Base-by-base conservation (phyloP, 257 asterid genomes). In the Ilex asprella region DNA sequence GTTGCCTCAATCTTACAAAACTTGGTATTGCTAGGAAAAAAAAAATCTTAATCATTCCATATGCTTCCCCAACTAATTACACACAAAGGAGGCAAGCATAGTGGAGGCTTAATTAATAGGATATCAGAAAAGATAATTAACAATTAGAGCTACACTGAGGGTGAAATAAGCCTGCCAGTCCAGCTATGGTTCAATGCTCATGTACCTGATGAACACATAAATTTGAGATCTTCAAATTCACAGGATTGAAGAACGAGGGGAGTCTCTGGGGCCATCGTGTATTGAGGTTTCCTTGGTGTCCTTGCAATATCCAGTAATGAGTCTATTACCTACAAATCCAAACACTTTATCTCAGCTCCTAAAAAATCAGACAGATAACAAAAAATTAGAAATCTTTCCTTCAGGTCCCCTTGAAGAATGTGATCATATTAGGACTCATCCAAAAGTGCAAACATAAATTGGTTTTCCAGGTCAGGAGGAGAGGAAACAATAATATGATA, bases 211-310 rank as follows among this genome's bases (percentile, higher is more conserved):
- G 95, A 87, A 65, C 96, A 89, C 71, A 69, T 68, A 75, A 92
- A 92, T 61, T 63, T 70, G 73, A 92, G 88, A 63, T 76, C 91
- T 67, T 85, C 89, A 68, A 92, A 92, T 76, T 89, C 97, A 73
- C 99, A 89, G 31, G 94, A 86, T 68, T 80, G 94, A 81, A 92
- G 97, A 76, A 92, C 95, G 67, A 92, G 74, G 52, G 97, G 99
- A 65, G 79, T 72, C 76, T 85, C 99, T 31, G 91, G 79, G 72
- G 99, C 96, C 97, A 92, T 82, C 64, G 41, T 70, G 70, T 85
- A 92, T 71, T 89, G 97, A 61, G 99, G 97, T 82, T 92, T 92
- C 80, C 85, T 90, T 60, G 91, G 88, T 39, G 86, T 82, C 72
- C 65, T 75, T 67, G 82, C 83, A 35, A 78, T 69, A 73, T 92